A percentile compares a stretch with the other conserved stretches of the same genome.
Evolutionary conservation across 108 stramenopile species (phyloP).

Genomic region (Pseudonitzschia multiseries): DNA sequence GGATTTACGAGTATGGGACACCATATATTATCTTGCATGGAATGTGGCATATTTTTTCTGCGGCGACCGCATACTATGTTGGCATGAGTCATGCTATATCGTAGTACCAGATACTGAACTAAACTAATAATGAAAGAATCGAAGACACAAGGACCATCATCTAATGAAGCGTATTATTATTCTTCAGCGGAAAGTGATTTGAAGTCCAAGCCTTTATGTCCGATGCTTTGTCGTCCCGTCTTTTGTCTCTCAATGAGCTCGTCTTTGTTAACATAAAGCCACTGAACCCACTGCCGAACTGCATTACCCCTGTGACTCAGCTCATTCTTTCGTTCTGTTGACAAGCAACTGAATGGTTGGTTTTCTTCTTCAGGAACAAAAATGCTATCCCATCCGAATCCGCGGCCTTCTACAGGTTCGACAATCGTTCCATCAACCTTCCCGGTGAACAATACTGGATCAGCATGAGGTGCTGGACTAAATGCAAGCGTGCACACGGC

Average conservation of each 20-base stretch:
- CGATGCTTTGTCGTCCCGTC: conserved; percentile 60
- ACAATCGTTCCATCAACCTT: conserved; percentile 86
- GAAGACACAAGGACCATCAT: background rate
- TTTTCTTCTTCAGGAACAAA: conserved; percentile 91
- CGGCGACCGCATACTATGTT: conserved; percentile 67
- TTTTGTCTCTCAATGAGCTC: conserved; percentile 78
- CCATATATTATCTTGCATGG: conserved; percentile 70
- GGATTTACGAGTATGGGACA: conserved; percentile 68
- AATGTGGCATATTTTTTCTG: conserved; percentile 77
- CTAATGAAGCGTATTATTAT: conserved; percentile 26
- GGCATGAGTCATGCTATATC: conserved; percentile 31
- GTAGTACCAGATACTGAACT: background rate
- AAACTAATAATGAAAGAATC: background rate
- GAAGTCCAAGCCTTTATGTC: conserved; percentile 87
- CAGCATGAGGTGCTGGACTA: conserved; percentile 92
- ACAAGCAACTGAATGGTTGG: conserved; percentile 90
- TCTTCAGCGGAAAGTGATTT: conserved; percentile 62
- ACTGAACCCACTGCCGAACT: conserved; percentile 78
- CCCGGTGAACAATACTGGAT: conserved; percentile 91
- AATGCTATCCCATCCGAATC: conserved; percentile 98
- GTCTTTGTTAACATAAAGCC: conserved; percentile 53
- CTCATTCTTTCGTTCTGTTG: conserved; percentile 88
- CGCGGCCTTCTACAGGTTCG: conserved; percentile 77
- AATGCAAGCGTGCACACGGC: conserved; percentile 98
- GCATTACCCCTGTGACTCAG: conserved; percentile 90